phyloP scores from a whole-genome alignment of 2,329 filamentous ascomycete genomes.

The Colletotrichum musicola region DNA sequence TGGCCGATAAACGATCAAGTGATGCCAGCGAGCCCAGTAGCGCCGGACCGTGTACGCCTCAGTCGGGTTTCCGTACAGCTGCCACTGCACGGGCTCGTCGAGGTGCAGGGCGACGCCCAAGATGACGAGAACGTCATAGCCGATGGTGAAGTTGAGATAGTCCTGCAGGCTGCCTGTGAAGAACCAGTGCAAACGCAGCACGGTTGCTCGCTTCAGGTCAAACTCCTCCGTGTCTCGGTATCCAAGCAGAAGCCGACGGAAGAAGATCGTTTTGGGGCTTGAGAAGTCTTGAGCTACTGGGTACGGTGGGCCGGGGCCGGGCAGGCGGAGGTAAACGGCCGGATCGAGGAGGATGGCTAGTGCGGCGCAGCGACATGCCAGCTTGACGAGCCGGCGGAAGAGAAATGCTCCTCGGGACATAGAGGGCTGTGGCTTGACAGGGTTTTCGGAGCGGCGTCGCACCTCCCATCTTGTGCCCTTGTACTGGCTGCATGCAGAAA shows the following conservation, averaged over 20 bases:
- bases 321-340: not conserved
- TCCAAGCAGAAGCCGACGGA: not conserved
- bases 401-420: not conserved
- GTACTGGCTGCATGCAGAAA: constrained; percentile 1
- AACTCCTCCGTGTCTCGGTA: not conserved
- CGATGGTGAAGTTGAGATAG: not conserved
- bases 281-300: not conserved
- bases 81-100: not conserved
- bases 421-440: not conserved
- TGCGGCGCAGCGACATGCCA: not conserved
- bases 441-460: not conserved
- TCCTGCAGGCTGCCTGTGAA: not conserved
- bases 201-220: not conserved
- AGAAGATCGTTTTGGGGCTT: not conserved
- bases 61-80: not conserved
- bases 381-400: not conserved
- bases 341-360: not conserved
- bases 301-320: not conserved
- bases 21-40: not conserved
- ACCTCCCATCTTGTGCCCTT: not conserved
- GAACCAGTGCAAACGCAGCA: not conserved
- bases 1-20: not conserved
- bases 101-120: not conserved
- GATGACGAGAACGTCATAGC: constrained; percentile 1
- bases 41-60: not conserved